Percentiles rank a stretch among this genome's conserved stretches.
phyloP scores from a whole-genome alignment of 192 early-diverging fungal genomes.

The Coemansia sp. region DNA sequence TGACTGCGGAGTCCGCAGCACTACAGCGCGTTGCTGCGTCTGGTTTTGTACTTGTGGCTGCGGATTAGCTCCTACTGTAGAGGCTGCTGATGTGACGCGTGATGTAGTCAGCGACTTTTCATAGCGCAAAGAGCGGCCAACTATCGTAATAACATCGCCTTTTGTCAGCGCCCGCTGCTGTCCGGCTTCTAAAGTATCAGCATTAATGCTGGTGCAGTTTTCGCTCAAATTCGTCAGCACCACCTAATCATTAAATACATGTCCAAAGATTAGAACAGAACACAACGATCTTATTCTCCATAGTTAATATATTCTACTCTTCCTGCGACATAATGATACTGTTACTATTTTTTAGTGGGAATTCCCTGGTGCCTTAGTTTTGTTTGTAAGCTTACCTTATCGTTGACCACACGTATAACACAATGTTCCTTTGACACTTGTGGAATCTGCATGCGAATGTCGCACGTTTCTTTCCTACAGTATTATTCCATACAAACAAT shows the following conservation, averaged over 20 bases:
- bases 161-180: constrained; percentile 22
- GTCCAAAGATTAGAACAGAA: background rate
- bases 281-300: background rate
- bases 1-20: constrained; percentile 3
- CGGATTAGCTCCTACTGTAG: background rate
- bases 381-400: constrained; percentile 12
- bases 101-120: constrained; percentile 13
- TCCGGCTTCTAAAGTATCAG: constrained; percentile 1
- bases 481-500: background rate
- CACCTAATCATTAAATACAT: constrained; percentile 7
- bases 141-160: constrained; percentile 44
- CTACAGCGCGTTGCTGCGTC: constrained; percentile 5
- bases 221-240: constrained; percentile 37
- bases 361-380: background rate
- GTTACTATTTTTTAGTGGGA: background rate
- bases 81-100: too few species aligned
- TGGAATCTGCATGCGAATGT: constrained; percentile 43
- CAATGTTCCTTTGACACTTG: constrained; percentile 51
- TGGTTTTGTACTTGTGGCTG: background rate
- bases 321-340: background rate
- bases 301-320: background rate
- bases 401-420: constrained; percentile 15
- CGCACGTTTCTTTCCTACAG: constrained; percentile 38
- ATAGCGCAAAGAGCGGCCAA: constrained; percentile 43
- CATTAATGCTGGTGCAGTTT: constrained; percentile 30